A percentile compares a stretch with the other conserved stretches of the same genome.
These are phyloP conservation scores for Nakazawaea ernobii DNA, from an alignment of 805 yeast genomes.

Conservation along the genomic window DNA sequence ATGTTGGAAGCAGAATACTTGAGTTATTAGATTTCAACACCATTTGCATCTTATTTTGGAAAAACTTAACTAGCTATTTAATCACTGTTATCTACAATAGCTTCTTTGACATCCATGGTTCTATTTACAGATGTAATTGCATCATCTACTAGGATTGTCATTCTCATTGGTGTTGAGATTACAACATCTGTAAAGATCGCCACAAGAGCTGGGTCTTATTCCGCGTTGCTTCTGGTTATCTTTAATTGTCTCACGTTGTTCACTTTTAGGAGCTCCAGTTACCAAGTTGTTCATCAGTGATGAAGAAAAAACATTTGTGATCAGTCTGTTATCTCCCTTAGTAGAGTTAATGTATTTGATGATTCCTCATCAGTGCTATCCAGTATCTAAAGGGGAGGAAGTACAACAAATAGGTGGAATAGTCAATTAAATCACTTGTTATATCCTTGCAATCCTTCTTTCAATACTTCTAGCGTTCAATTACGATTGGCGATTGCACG, in stretches of 20 bases:
- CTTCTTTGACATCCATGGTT: conserved; percentile 44
- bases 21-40: conserved; percentile 52
- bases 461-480: conserved; percentile 54
- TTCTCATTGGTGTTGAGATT: conserved; percentile 40
- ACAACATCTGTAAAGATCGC: conserved; percentile 32
- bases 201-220: conserved; percentile 31
- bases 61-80: conserved; percentile 51
- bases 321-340: conserved; percentile 53
- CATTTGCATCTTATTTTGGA: conserved; percentile 47
- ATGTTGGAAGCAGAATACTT: conserved; percentile 53
- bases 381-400: conserved; percentile 72
- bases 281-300: conserved; percentile 61
- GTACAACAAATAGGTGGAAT: conserved; percentile 68
- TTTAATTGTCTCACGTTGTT: conserved; percentile 41
- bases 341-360: conserved; percentile 62
- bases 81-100: conserved; percentile 47
- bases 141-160: conserved; percentile 50
- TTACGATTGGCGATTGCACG: conserved; percentile 42
- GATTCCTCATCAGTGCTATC: conserved; percentile 66
- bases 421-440: conserved; percentile 65
- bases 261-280: conserved; percentile 38
- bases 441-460: conserved; percentile 63
- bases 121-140: conserved; percentile 57
- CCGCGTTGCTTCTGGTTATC: conserved; percentile 27
- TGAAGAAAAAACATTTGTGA: conserved; percentile 43